Evolutionary conservation across 1,139 yeast genomes (phyloP).

Genomic region (Torulaspora pretoriensis): DNA sequence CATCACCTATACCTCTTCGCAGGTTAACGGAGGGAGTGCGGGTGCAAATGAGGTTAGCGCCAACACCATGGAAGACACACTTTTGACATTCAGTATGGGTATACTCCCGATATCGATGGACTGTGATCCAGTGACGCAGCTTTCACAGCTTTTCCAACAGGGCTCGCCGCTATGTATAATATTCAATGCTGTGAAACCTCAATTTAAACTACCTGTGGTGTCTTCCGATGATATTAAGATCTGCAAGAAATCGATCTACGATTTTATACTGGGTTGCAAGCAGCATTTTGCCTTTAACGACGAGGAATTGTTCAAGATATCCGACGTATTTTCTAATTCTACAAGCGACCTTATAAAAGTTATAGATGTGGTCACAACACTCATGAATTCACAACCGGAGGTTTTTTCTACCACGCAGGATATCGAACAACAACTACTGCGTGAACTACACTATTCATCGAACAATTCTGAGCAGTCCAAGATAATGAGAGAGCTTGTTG

Average conservation of each 20-base stretch:
- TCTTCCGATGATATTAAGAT: slow-evolving; percentile 75
- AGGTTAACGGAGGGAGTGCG: slow-evolving; percentile 15
- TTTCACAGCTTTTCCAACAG: slow-evolving; percentile 84
- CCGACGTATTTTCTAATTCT: slow-evolving; percentile 80
- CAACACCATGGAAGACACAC: slow-evolving; percentile 30
- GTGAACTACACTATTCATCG: slow-evolving; percentile 15
- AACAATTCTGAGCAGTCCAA: slow-evolving; percentile 39
- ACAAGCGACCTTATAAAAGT: slow-evolving; percentile 75
- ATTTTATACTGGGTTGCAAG: slow-evolving; percentile 84
- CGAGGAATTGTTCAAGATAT: slow-evolving; percentile 81
- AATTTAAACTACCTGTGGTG: slow-evolving; percentile 46
- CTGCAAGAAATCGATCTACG: slow-evolving; percentile 87
- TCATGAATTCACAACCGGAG: slow-evolving; percentile 51
- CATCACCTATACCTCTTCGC: slow-evolving; percentile 20
- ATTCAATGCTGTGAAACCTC: slow-evolving; percentile 54
- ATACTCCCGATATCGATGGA: slow-evolving; percentile 66
- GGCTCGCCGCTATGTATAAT: slow-evolving; percentile 89
- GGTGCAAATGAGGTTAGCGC: slow-evolving; percentile 36
- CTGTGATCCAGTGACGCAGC: slow-evolving; percentile 88
- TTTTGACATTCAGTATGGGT: slow-evolving; percentile 66
- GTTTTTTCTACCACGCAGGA: slow-evolving; percentile 34
- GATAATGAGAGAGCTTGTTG: slow-evolving; percentile 77
- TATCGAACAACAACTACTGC: slow-evolving; percentile 19
- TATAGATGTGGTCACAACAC: slow-evolving; percentile 60
- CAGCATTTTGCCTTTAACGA: slow-evolving; percentile 69